A percentile compares a stretch with the other conserved stretches of the same genome.
These are phyloP conservation scores for Helotiales sp. DNA, from an alignment of 2,329 filamentous ascomycete species.

Conservation along the genomic window DNA sequence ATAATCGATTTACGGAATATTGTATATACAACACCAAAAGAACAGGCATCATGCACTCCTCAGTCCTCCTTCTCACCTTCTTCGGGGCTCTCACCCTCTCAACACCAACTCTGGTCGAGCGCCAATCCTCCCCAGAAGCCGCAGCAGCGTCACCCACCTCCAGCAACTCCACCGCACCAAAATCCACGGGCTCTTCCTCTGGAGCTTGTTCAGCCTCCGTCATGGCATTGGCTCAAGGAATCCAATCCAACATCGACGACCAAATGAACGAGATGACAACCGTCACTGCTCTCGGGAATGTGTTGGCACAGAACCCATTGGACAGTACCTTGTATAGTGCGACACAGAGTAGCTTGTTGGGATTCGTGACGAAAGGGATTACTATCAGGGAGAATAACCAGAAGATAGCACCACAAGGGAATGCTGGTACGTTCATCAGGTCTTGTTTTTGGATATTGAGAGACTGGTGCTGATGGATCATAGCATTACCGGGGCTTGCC, in stretches of 20 bases:
- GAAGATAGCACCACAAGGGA: slow-evolving; percentile 25
- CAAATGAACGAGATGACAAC: slow-evolving; percentile 24
- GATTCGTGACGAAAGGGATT: slow-evolving; percentile 26
- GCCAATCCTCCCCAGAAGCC: no score
- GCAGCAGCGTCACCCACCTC: no score
- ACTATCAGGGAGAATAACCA: slow-evolving; percentile 27
- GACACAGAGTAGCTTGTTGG: slow-evolving; percentile 17
- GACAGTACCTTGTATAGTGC: slow-evolving; percentile 18
- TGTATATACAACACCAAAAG: background rate
- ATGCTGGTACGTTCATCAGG: no score
- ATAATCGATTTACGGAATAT: no score
- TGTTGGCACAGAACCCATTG: slow-evolving; percentile 20
- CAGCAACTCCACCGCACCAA: no score
- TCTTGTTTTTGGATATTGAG: no score
- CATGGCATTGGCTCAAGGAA: slow-evolving; percentile 22
- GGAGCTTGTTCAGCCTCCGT: slow-evolving; percentile 18
- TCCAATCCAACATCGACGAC: slow-evolving; percentile 25
- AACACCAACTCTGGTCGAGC: background rate
- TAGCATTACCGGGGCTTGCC: slow-evolving; percentile 21
- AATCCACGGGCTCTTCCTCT: background rate
- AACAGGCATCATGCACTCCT: background rate
- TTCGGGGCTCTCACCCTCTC: background rate
- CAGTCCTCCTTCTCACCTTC: background rate
- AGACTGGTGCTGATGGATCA: no score
- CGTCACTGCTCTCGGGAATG: slow-evolving; percentile 17